Percentiles rank a stretch among this genome's conserved stretches.
These are phyloP conservation scores for Luvunga scandens DNA, from an alignment of 345 rosid genomes.

Conservation along the genomic window DNA sequence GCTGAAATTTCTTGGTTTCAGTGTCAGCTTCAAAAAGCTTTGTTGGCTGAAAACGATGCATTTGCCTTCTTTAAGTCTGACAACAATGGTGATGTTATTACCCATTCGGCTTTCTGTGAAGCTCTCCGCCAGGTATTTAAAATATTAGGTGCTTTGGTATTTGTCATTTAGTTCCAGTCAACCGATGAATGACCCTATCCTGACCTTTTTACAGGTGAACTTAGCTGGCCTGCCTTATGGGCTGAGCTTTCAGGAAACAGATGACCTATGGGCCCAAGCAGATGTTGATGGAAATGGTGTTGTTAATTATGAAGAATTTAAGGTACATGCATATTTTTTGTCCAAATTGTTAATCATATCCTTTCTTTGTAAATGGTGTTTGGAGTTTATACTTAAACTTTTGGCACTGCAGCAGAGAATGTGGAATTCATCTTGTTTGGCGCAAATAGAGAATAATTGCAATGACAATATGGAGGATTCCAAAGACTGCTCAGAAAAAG, in stretches of 20 bases:
- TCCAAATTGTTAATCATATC: not conserved
- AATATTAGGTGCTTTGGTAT: conserved; percentile 1
- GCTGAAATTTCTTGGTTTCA: conserved; percentile 27
- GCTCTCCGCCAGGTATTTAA: conserved; percentile 58
- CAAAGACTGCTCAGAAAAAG: conserved; percentile 22
- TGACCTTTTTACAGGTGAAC: conserved; percentile 41
- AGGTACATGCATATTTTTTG: conserved; percentile 34
- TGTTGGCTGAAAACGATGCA: conserved; percentile 50
- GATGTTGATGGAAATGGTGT: conserved; percentile 60
- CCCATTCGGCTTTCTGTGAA: conserved; percentile 59
- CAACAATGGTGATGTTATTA: conserved; percentile 41
- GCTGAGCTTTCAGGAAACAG: conserved; percentile 55
- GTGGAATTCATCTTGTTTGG: conserved; percentile 37
- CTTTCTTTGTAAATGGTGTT: not conserved
- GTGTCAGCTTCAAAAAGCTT: conserved; percentile 63
- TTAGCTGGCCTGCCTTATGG: conserved; percentile 57
- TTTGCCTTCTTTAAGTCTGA: conserved; percentile 59
- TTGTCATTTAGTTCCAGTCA: not conserved
- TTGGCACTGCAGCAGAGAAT: conserved; percentile 28
- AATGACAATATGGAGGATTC: conserved; percentile 23
- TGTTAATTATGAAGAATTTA: conserved; percentile 57
- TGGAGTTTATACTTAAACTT: not conserved
- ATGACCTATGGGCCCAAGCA: conserved; percentile 64
- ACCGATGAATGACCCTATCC: conserved; percentile 13
- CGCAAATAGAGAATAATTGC: conserved; percentile 25